A percentile compares a stretch with the other conserved stretches of the same genome.
Conservation (phyloP, 352 stramenopile species). For the Globisporangium paroecandrum region DNA sequence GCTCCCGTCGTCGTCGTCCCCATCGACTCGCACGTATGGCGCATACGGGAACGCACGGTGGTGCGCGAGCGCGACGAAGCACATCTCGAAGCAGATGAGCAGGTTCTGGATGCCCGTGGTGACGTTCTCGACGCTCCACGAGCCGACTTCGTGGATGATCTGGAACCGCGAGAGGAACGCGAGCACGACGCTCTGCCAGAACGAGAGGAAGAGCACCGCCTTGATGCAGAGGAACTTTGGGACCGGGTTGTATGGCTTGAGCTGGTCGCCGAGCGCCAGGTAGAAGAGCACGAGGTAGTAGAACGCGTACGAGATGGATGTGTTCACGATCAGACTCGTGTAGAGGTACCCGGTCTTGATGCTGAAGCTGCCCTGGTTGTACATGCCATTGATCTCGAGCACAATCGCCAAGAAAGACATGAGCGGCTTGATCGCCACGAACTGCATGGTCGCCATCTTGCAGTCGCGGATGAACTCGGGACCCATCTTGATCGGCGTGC, state of each 20-base stretch:
- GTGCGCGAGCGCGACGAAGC: constrained; percentile 94
- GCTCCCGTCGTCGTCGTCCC: constrained; percentile 1
- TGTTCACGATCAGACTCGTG: constrained; percentile 92
- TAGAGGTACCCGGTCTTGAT: constrained; percentile 87
- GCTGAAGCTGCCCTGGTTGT: constrained; percentile 86
- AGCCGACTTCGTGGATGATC: constrained; percentile 89
- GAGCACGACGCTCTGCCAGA: constrained; percentile 96
- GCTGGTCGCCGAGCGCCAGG: constrained; percentile 85
- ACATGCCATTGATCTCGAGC: constrained; percentile 72
- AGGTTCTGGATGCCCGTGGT: constrained; percentile 97
- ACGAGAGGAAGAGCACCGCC: constrained; percentile 97
- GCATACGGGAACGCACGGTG: constrained; percentile 94
- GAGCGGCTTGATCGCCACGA: constrained; percentile 93
- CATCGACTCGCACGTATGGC: constrained; percentile 54
- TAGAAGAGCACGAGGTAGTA: constrained; percentile 98
- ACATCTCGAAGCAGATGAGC: constrained; percentile 99
- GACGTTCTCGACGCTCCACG: constrained; percentile 94
- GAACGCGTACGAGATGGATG: constrained; percentile 96
- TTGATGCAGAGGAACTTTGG: constrained; percentile 99
- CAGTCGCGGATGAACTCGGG: constrained; percentile 90
- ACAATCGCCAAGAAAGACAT: constrained; percentile 88
- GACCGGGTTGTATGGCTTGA: constrained; percentile 93
- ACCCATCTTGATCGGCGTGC: constrained; percentile 71
- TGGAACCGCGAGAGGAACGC: constrained; percentile 87
- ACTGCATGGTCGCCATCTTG: constrained; percentile 95